Percentiles rank a stretch among this genome's conserved stretches.
These are phyloP conservation scores for Coelastrella sp. DNA, from an alignment of 139 green algal genomes.

Conservation along the genomic window DNA sequence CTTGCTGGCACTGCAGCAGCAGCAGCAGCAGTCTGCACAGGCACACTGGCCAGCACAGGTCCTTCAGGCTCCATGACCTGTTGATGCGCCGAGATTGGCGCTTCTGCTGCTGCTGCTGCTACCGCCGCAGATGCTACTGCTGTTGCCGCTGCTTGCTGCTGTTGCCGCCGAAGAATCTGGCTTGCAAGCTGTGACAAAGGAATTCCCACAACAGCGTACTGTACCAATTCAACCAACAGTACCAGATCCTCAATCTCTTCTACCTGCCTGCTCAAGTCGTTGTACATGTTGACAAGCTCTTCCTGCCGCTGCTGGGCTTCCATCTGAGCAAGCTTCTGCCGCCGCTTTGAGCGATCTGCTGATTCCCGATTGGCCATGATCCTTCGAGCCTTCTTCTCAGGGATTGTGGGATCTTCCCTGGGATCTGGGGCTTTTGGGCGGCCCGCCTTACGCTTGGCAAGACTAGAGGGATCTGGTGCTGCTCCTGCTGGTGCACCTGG, in stretches of 20 bases:
- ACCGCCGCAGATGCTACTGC: background rate
- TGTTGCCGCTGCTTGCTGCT: constrained; percentile 17
- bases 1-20: constrained; percentile 11
- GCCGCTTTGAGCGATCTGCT: constrained; percentile 38
- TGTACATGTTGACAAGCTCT: background rate
- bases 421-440: constrained; percentile 33
- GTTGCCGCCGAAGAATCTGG: constrained; percentile 8
- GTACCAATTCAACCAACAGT: constrained; percentile 30
- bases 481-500: constrained; percentile 9
- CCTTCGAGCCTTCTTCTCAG: constrained; percentile 34
- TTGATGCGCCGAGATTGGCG: background rate
- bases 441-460: constrained; percentile 40
- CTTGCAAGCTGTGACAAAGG: background rate
- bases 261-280: background rate
- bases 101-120: background rate
- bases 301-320: constrained; percentile 32
- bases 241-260: constrained; percentile 14
- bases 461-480: constrained; percentile 33
- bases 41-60: background rate
- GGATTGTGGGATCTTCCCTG: constrained; percentile 17
- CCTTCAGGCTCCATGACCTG: background rate
- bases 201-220: constrained; percentile 4
- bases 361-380: constrained; percentile 48
- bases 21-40: background rate
- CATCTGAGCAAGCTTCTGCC: constrained; percentile 22